phyloP scores from a whole-genome alignment of 768 basidiomycete genomes.

The Epithele typhae region DNA sequence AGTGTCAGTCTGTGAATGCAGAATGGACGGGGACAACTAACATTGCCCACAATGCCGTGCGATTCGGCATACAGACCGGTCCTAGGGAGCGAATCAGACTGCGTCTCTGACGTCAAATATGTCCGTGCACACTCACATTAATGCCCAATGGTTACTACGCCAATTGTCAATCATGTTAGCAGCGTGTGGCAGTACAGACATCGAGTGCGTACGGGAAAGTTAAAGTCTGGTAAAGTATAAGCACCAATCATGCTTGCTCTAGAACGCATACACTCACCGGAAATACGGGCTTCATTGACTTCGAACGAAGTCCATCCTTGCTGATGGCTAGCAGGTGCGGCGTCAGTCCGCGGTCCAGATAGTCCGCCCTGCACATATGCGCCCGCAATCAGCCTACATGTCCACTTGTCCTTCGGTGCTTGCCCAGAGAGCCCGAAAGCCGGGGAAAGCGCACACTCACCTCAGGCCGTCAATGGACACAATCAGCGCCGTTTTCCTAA shows the following conservation, averaged over 20 bases:
- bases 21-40: conserved; percentile 28
- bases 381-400: too few species aligned
- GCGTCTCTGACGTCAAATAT: background rate
- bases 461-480: conserved; percentile 86
- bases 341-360: conserved; percentile 80
- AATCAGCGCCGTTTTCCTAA: conserved; percentile 75
- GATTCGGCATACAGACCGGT: conserved; percentile 88
- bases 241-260: background rate
- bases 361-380: conserved; percentile 61
- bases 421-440: too few species aligned
- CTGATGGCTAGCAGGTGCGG: conserved; percentile 80
- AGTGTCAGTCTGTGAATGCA: background rate
- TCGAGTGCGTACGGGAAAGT: conserved; percentile 76
- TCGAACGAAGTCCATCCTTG: conserved; percentile 79
- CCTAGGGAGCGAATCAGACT: conserved; percentile 35
- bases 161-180: too few species aligned
- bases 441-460: conserved; percentile 33
- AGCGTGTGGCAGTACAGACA: too few species aligned
- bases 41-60: conserved; percentile 89
- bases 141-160: conserved; percentile 80
- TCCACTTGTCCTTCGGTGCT: too few species aligned
- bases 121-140: conserved; percentile 54
- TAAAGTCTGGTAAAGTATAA: conserved; percentile 50
- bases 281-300: conserved; percentile 84
- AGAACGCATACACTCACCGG: conserved; percentile 49